Base-by-base conservation (phyloP, 2,329 filamentous ascomycete genomes). In the Calonectria leucothoes region DNA sequence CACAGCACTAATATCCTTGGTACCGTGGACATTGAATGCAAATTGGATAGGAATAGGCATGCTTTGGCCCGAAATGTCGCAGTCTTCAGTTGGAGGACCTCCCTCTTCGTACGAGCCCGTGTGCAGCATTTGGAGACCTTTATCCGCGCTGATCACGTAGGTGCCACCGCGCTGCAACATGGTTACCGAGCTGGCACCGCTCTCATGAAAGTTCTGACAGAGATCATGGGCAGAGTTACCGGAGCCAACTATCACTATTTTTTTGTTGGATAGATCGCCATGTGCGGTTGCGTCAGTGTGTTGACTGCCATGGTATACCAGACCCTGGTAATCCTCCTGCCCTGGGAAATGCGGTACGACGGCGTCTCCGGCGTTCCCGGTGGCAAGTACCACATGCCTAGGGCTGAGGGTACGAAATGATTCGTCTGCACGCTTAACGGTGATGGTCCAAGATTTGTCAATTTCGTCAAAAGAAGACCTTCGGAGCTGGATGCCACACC, bases 161-260 rank as follows among this genome's bases (percentile, higher is more conserved):
- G 88, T 90, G 2, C 85, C 85, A 11, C 84, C 83, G 11, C 89
- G 87, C 79, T 91, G 89, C 2, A 91, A 77, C 85, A 91, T 88
- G 4, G 88, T 89, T 2, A 90, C 88, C 25, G 85, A 80, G 2
- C 72, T 75, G 6, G 87, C 86, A 1, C 88, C 88, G 39, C 86
- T 85, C 65, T 89, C 84, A 61, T 85, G 84, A 74, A 85, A 89
- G 75, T 89, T 86, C 76, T 89, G 86, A 0, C 87, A 87, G 61
- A 89, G 87, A 66, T 89, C 88, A 69, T 89, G 87, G 0, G 84
- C 87, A 72, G 85, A 87, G 69, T 88, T 89, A 17, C 87, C 86
- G 1, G 86, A 86, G 3, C 88, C 88, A 6, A 90, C 83, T 4
- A 89, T 85, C 2, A 88, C 80, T 1, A 88, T 86, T 59, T 84